Evolutionary conservation across 2,329 filamentous ascomycete species (phyloP).

Genomic region (Colletotrichum sidae): DNA sequence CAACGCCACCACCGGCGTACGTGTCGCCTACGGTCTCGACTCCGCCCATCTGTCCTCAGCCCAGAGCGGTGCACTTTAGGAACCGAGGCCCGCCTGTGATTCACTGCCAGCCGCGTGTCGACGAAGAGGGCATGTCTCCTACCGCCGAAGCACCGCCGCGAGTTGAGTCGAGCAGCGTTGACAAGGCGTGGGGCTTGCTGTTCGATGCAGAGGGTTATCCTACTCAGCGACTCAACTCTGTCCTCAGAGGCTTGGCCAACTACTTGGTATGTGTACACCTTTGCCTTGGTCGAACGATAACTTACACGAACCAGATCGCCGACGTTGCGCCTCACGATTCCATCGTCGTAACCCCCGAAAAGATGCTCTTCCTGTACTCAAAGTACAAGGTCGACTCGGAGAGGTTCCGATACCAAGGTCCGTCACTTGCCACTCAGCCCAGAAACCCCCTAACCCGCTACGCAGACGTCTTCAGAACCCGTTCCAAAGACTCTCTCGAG

Average conservation of each 20-base stretch:
- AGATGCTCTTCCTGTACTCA: constrained; percentile 80
- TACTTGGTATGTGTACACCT: constrained; percentile 69
- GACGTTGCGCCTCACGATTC: constrained; percentile 42
- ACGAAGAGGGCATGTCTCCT: constrained; percentile 5
- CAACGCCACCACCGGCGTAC: not conserved
- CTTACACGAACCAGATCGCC: constrained; percentile 42
- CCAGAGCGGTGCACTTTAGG: constrained; percentile 28
- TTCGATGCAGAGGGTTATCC: constrained; percentile 77
- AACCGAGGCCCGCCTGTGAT: constrained; percentile 23
- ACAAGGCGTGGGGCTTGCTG: constrained; percentile 81
- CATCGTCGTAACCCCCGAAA: constrained; percentile 79
- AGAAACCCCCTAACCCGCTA: not conserved
- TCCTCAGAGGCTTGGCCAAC: constrained; percentile 78
- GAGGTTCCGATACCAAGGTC: constrained; percentile 75
- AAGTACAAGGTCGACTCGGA: constrained; percentile 74
- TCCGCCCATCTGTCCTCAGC: constrained; percentile 19
- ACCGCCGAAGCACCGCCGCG: not conserved
- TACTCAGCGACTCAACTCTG: constrained; percentile 75
- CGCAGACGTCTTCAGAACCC: constrained; percentile 65
- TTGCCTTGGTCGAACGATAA: not conserved
- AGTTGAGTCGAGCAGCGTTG: constrained; percentile 67
- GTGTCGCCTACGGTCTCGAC: constrained; percentile 5
- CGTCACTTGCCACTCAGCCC: constrained; percentile 41
- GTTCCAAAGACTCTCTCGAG: constrained; percentile 53
- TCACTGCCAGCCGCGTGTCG: constrained; percentile 25